Evolutionary conservation across 2,329 filamentous ascomycete genomes (phyloP).

Genomic region (Cercospora sesami): DNA sequence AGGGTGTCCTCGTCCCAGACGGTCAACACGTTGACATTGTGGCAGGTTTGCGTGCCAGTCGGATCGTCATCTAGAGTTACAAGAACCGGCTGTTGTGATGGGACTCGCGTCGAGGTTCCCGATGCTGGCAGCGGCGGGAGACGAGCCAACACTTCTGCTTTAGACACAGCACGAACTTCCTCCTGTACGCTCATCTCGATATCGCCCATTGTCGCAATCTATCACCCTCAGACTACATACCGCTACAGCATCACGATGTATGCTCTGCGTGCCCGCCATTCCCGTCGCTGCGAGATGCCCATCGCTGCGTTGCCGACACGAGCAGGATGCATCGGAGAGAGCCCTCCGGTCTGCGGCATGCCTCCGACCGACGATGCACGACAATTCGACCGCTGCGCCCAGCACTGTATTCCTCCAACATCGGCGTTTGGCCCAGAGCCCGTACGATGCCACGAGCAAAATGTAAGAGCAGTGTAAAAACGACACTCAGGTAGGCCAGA

Average conservation of each 20-base stretch:
- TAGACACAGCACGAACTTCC: neutral
- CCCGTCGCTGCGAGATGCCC: neutral
- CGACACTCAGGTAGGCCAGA: neutral
- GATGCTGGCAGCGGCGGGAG: conserved; percentile 5
- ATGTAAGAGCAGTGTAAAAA: neutral
- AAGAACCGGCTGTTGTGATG: conserved; percentile 3
- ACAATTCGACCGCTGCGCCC: neutral
- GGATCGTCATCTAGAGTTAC: conserved; percentile 12
- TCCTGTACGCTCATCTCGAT: neutral
- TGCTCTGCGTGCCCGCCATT: neutral
- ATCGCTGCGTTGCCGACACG: neutral
- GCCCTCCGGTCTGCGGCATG: neutral
- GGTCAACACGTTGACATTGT: conserved; percentile 57
- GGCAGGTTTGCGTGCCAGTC: conserved; percentile 61
- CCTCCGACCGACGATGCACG: neutral
- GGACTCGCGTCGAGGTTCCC: conserved; percentile 14
- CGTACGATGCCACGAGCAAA: neutral
- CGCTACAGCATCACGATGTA: neutral
- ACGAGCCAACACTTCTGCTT: conserved; percentile 9
- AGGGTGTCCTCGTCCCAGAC: conserved; percentile 54
- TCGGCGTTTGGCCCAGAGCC: neutral
- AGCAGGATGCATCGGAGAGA: neutral
- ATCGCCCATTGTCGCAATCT: conserved; percentile 2
- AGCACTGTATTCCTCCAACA: neutral
- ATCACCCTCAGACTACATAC: neutral